A percentile compares a stretch with the other conserved stretches of the same genome.
Conservation (phyloP, 495 filamentous ascomycete species). For the Penicillium steckii region DNA sequence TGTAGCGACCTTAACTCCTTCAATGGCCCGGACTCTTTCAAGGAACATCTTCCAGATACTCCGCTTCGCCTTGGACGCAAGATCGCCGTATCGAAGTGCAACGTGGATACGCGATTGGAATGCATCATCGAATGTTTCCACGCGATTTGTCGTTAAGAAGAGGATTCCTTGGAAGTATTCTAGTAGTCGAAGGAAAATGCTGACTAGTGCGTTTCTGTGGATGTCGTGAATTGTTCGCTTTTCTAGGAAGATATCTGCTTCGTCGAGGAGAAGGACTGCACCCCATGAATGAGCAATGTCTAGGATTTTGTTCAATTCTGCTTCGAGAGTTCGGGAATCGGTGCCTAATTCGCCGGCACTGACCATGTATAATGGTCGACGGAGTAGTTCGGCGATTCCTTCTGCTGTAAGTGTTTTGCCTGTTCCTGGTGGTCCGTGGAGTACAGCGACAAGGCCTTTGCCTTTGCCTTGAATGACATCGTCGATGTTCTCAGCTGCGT, state of each 20-base stretch:
- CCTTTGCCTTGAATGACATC: conserved; percentile 81
- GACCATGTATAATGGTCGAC: conserved; percentile 83
- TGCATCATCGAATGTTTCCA: conserved; percentile 69
- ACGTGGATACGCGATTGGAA: conserved; percentile 70
- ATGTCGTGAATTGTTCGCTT: conserved; percentile 69
- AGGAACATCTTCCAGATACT: conserved; percentile 86
- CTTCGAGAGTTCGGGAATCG: conserved; percentile 71
- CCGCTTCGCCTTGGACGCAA: conserved; percentile 72
- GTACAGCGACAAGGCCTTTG: conserved; percentile 69
- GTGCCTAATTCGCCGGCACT: conserved; percentile 81
- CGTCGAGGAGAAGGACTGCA: conserved; percentile 73
- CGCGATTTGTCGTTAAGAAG: conserved; percentile 80
- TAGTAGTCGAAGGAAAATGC: conserved; percentile 67
- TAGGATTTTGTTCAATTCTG: conserved; percentile 79
- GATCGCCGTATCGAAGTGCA: conserved; percentile 76
- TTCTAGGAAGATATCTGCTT: conserved; percentile 80
- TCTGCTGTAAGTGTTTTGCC: conserved; percentile 91
- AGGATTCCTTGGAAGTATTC: conserved; percentile 80
- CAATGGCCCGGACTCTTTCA: conserved; percentile 63
- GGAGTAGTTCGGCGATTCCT: conserved; percentile 78
- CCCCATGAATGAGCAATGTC: conserved; percentile 89
- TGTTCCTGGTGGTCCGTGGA: conserved; percentile 82
- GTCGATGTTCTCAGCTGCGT: conserved; percentile 79
- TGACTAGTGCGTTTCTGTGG: conserved; percentile 73
- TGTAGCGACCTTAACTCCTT: conserved; percentile 56